Evolutionary conservation across 192 early-diverging fungal species (phyloP).

Genomic region (Rhizophlyctis rosea): DNA sequence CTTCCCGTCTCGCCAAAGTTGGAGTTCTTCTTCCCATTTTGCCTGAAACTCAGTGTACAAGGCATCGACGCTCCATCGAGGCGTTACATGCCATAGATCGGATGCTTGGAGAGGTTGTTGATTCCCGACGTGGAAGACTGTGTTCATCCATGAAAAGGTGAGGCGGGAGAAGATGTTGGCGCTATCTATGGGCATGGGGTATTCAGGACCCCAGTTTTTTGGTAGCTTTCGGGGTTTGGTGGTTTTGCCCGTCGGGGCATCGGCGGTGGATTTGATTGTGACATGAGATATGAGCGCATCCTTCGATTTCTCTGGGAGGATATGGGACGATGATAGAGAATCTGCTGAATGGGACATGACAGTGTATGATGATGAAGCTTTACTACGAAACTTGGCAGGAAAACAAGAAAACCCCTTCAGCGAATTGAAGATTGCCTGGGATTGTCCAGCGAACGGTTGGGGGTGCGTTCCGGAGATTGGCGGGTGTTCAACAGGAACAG

Average conservation of each 20-base stretch:
- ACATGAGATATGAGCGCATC: too few relatives aligned
- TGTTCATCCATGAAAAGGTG: constrained; percentile 56
- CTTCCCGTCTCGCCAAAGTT: not conserved
- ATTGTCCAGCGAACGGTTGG: too few relatives aligned
- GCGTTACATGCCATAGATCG: constrained; percentile 56
- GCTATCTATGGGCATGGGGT: constrained; percentile 5
- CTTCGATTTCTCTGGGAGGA: too few relatives aligned
- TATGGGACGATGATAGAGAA: too few relatives aligned
- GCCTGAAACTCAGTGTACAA: constrained; percentile 32
- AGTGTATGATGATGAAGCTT: too few relatives aligned
- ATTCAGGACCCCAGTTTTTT: constrained; percentile 3
- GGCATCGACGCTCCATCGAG: constrained; percentile 14
- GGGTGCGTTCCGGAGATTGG: too few relatives aligned
- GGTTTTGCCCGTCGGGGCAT: not conserved
- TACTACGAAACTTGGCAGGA: too few relatives aligned
- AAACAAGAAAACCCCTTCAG: too few relatives aligned
- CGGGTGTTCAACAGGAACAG: too few relatives aligned
- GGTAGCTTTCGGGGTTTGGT: constrained; percentile 20
- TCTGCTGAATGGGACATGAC: too few relatives aligned
- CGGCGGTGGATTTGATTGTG: too few relatives aligned
- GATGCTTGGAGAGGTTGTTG: constrained; percentile 51
- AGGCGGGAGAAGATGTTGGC: constrained; percentile 24
- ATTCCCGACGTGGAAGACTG: constrained; percentile 55
- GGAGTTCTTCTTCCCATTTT: constrained; percentile 35
- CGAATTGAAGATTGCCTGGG: too few relatives aligned